These are phyloP conservation scores for Lasiosphaeria ovina DNA, from an alignment of 495 filamentous ascomycete genomes.

Conservation along the genomic window DNA sequence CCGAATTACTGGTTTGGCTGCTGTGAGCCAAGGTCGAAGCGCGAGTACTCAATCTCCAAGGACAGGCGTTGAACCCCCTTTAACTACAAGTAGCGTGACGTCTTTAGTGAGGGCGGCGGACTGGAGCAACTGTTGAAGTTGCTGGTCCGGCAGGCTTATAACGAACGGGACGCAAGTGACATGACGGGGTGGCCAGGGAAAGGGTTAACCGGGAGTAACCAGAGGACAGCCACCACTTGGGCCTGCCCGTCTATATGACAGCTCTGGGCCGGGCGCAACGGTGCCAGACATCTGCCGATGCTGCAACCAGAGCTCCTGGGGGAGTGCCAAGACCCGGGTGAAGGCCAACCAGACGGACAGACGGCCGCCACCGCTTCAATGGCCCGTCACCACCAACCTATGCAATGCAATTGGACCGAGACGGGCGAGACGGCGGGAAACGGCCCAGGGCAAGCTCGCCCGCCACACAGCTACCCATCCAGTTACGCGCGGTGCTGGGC, in stretches of 20 bases:
- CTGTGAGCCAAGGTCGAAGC: not conserved
- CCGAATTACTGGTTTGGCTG: not conserved
- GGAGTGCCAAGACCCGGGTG: not conserved
- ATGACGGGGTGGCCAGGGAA: constrained; percentile 4
- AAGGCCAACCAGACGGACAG: constrained; percentile 5
- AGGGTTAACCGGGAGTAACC: constrained; percentile 6
- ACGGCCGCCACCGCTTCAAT: not conserved
- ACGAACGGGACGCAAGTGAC: not conserved
- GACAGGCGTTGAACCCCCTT: constrained; percentile 13
- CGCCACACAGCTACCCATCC: no score
- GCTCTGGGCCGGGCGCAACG: not conserved
- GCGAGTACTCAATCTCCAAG: no score
- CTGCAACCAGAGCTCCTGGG: not conserved
- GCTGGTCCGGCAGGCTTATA: constrained; percentile 17
- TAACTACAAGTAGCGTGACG: no score
- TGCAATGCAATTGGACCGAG: not conserved
- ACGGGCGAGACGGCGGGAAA: not conserved
- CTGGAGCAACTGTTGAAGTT: constrained; percentile 34
- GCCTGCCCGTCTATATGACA: constrained; percentile 7
- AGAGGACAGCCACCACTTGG: not conserved
- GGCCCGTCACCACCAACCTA: not conserved
- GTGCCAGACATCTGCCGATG: constrained; percentile 12
- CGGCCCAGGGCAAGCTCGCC: not conserved
- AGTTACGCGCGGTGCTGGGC: no score
- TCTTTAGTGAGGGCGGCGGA: no score